phyloP scores from a whole-genome alignment of 345 rosid species.

The Murraya koenigii region DNA sequence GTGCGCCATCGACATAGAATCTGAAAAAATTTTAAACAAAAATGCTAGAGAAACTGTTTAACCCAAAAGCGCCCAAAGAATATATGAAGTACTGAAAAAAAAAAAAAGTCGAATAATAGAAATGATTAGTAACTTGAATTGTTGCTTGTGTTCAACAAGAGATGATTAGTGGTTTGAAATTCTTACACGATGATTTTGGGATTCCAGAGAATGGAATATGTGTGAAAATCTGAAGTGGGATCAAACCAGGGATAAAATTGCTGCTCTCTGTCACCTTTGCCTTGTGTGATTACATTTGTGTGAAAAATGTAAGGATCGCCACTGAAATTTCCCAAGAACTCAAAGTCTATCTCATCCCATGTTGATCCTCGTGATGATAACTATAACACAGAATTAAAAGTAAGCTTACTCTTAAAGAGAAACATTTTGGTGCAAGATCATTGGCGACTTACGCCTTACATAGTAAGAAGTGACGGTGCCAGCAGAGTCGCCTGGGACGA shows the following conservation, averaged over 20 bases:
- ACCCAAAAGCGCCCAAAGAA: background rate
- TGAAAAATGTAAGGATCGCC: constrained; percentile 73
- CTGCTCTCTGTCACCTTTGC: constrained; percentile 70
- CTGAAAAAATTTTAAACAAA: constrained; percentile 18
- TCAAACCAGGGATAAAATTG: constrained; percentile 82
- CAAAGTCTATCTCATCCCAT: constrained; percentile 78
- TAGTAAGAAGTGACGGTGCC: constrained; percentile 57
- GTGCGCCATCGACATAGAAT: constrained; percentile 51
- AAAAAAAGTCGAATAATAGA: no score
- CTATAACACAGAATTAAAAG: constrained; percentile 18
- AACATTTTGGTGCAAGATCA: background rate
- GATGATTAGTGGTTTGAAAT: background rate
- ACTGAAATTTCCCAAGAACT: constrained; percentile 65
- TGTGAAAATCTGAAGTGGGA: constrained; percentile 71
- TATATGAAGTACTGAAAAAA: no score
- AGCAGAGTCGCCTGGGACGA: constrained; percentile 56
- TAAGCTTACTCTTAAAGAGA: background rate
- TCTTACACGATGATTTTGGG: constrained; percentile 53
- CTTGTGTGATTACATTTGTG: constrained; percentile 67
- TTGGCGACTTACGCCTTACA: constrained; percentile 31
- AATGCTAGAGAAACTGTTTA: background rate
- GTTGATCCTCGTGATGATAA: constrained; percentile 50
- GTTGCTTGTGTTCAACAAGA: background rate
- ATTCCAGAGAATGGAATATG: constrained; percentile 72
- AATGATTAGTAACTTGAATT: background rate